Conservation (phyloP, 2,329 filamentous ascomycete species). For the Dactylellina leptospora region DNA sequence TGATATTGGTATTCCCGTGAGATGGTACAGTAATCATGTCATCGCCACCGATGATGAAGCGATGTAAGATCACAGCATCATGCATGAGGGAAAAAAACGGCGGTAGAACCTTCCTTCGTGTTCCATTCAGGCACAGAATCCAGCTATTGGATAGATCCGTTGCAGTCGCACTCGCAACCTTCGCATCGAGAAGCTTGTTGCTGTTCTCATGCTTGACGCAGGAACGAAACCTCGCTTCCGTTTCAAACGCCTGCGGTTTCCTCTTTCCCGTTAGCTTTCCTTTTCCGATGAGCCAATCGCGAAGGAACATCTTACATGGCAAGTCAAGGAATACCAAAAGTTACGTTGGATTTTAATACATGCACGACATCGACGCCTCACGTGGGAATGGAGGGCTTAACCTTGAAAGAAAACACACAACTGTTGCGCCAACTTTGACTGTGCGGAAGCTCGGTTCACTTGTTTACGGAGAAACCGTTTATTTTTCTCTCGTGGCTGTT, state of each 20-base stretch:
- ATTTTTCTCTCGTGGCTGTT: too few species aligned
- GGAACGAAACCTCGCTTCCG: constrained; percentile 51
- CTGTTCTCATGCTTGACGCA: constrained; percentile 45
- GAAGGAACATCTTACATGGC: too few species aligned
- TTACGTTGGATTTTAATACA: neutral
- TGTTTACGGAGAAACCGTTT: too few species aligned
- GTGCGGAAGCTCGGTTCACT: too few species aligned
- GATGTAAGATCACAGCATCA: neutral
- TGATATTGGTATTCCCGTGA: neutral
- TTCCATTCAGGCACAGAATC: neutral
- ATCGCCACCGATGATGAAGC: too few species aligned
- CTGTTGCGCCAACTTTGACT: neutral
- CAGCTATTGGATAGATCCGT: neutral
- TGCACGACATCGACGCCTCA: neutral
- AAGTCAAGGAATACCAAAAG: neutral
- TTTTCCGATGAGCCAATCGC: too few species aligned
- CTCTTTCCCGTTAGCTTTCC: too few species aligned
- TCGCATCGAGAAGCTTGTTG: constrained; percentile 11
- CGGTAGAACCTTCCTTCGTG: neutral
- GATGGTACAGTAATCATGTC: too few species aligned
- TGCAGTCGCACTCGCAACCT: neutral
- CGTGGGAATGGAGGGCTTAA: neutral
- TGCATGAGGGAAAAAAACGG: too few species aligned
- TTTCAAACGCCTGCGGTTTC: constrained; percentile 26
- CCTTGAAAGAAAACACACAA: neutral